Evolutionary conservation across 2,329 filamentous ascomycete species (phyloP).

Genomic region (Penicillium thymicola): DNA sequence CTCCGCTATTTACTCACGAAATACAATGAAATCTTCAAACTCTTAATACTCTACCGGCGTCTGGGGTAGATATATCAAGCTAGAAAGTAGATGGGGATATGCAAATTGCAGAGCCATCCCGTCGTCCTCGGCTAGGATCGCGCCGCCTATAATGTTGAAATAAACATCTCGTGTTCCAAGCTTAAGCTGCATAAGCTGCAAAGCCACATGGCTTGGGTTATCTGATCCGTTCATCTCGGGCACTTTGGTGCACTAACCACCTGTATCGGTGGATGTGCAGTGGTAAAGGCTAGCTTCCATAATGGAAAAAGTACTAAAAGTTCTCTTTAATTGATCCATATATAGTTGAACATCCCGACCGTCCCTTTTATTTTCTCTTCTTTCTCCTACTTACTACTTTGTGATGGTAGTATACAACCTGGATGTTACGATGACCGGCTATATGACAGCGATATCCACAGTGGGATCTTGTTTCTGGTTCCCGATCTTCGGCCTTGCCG

Average conservation of each 20-base stretch:
- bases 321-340: no score
- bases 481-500: conserved; percentile 46
- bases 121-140: neutral
- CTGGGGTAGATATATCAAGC: no score
- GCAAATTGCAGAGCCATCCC: neutral
- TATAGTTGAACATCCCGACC: no score
- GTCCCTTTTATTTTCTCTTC: no score
- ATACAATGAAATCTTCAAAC: neutral
- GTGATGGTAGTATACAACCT: conserved; percentile 53
- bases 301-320: no score
- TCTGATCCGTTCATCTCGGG: no score
- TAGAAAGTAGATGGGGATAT: neutral
- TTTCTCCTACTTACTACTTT: conserved; percentile 47
- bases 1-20: neutral
- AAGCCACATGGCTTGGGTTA: neutral
- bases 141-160: neutral
- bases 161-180: neutral
- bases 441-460: conserved; percentile 51
- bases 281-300: no score
- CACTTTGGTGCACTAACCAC: no score
- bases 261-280: no score
- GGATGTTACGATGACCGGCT: conserved; percentile 40
- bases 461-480: conserved; percentile 52
- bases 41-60: neutral
- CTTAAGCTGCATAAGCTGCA: neutral